Evolutionary conservation across 2,329 filamentous ascomycete species (phyloP), one percentile per base, ranked within the genome.

Genomic region (Xylaria sp.): DNA sequence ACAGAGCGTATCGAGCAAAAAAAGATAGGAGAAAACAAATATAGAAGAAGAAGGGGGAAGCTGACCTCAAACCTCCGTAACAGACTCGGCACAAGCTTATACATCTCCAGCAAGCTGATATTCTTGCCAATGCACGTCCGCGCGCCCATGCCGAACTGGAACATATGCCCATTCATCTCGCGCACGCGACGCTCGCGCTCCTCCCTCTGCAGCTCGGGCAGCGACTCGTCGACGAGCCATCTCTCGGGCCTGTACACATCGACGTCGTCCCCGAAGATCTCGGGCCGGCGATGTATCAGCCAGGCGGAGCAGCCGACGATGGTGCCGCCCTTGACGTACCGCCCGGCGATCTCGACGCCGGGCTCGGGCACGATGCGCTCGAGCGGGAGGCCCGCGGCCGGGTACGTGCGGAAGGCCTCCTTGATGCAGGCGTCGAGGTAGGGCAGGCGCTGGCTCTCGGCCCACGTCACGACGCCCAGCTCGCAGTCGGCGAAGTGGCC

Each of bases 351-450:
- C 51, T 89, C 86, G 27, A 85, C 83, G 9, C 91, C 91, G 21
- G 86, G 82, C 0, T 83, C 79, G 0, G 92, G 92, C 0, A 93
- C 90, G 54, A 94, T 83, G 68, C 93, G 86, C 79, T 95, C 92
- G 51, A 95, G 83, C 0, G 90, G 89, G 4, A 94, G 81, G 0
- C 92, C 92, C 5, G 90, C 86, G 0, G 92, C 91, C 0, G 93
- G 92, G 77, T 94, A 91, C 73, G 93, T 77, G 12, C 92, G 88
- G 81, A 94, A 92, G 4, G 90, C 88, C 78, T 96, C 93, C 75
- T 94, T 92, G 74, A 95, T 85, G 64, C 89, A 90, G 3, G 92
- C 92, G 74, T 94, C 91, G 5, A 96, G 87, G 77, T 94, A 96
- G 0, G 88, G 87, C 1, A 96, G 84, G 63, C 86, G 87, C 77